Evolutionary conservation across 495 filamentous ascomycete species (phyloP).

Genomic region (Aspergillus hancockii): DNA sequence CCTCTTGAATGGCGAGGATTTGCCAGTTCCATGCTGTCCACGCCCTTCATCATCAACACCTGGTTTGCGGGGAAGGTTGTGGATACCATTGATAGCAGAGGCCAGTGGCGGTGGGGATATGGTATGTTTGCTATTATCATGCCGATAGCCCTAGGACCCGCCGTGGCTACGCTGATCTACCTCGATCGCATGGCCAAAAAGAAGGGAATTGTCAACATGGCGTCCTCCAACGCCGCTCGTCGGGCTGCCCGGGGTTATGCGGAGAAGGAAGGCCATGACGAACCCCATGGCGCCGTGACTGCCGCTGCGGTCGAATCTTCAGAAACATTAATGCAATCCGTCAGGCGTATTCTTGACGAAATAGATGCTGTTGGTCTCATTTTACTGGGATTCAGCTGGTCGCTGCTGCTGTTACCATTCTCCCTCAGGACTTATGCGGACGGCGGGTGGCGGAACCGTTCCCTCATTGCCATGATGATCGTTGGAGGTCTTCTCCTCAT

Average conservation of each 20-base stretch:
- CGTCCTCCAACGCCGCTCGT: constrained; percentile 8
- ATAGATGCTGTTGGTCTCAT: constrained; percentile 44
- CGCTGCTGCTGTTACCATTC: constrained; percentile 60
- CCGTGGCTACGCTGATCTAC: constrained; percentile 42
- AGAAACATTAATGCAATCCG: not conserved
- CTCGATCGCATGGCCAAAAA: constrained; percentile 55
- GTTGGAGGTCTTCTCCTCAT: constrained; percentile 10
- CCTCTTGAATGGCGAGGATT: constrained; percentile 56
- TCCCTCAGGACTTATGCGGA: constrained; percentile 42
- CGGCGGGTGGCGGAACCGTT: constrained; percentile 15
- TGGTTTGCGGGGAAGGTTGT: constrained; percentile 21
- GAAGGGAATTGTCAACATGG: constrained; percentile 21
- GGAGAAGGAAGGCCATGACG: not conserved
- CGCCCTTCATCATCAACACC: constrained; percentile 57
- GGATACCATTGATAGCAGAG: constrained; percentile 36
- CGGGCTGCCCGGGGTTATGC: not conserved
- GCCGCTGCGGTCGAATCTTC: not conserved
- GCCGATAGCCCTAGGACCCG: constrained; percentile 48
- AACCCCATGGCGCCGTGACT: too few species aligned
- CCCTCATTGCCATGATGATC: constrained; percentile 19
- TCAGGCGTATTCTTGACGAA: constrained; percentile 4
- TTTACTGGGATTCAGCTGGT: constrained; percentile 52
- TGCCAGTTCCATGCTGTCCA: constrained; percentile 51
- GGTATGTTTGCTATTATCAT: constrained; percentile 58
- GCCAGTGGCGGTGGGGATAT: constrained; percentile 59